phyloP scores from a whole-genome alignment of 148 eudicot species.

The Camellia japonica region DNA sequence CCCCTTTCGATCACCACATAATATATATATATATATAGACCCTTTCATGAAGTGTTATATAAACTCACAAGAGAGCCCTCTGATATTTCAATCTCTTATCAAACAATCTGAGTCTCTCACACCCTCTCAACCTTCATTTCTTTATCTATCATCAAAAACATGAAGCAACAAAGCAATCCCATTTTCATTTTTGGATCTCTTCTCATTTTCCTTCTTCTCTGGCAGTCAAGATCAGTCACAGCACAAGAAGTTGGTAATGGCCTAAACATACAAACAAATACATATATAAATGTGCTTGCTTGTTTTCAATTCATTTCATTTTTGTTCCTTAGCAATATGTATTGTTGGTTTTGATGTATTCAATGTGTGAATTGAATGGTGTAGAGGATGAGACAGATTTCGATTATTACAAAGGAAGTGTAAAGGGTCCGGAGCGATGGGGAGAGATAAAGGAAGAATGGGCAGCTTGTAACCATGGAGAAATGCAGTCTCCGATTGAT shows the following conservation, averaged over 20 bases:
- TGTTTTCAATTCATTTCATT: no score
- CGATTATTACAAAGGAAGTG: slow-evolving; percentile 30
- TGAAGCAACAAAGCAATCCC: slow-evolving; percentile 16
- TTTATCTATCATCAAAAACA: background rate
- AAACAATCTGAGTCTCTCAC: background rate
- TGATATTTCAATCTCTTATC: background rate
- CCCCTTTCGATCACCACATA: background rate
- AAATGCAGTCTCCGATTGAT: slow-evolving; percentile 66
- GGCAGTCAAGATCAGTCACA: background rate
- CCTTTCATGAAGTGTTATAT: background rate
- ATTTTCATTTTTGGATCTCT: slow-evolving; percentile 5
- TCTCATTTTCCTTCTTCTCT: slow-evolving; percentile 15
- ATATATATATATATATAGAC: no score
- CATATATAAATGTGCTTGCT: no score
- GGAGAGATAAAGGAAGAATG: slow-evolving; percentile 54
- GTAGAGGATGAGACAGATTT: slow-evolving; percentile 42
- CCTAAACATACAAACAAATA: no score
- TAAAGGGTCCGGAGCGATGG: slow-evolving; percentile 54
- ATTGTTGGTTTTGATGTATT: background rate
- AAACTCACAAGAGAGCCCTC: background rate
- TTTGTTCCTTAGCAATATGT: no score
- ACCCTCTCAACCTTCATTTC: background rate
- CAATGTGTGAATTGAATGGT: background rate
- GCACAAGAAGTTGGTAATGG: no score
- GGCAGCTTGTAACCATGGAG: slow-evolving; percentile 46